Evolutionary conservation across 306 rosid species (phyloP).

Genomic region (Acacia crassicarpa): DNA sequence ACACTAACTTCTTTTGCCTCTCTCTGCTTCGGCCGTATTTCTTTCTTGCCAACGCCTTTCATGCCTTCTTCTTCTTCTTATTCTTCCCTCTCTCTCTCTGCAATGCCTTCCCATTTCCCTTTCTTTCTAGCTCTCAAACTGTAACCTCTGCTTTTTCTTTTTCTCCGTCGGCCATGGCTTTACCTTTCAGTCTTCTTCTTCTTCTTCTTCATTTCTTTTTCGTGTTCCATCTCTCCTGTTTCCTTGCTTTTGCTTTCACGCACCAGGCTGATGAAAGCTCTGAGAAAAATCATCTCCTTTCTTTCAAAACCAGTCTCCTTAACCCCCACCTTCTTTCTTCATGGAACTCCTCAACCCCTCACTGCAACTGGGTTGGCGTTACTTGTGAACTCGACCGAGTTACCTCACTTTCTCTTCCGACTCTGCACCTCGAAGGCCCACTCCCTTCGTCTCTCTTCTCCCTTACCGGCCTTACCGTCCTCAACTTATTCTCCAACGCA

Average conservation of each 20-base stretch:
- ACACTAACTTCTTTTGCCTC: slow-evolving; percentile 42
- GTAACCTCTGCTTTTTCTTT: background rate
- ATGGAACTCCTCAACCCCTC: slow-evolving; percentile 56
- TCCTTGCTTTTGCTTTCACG: slow-evolving; percentile 25
- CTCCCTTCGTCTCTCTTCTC: slow-evolving; percentile 53
- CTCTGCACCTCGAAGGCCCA: slow-evolving; percentile 47
- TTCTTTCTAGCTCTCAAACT: background rate
- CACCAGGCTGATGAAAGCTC: slow-evolving; percentile 30
- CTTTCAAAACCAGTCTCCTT: slow-evolving; percentile 60
- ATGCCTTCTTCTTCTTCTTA: slow-evolving; percentile 11
- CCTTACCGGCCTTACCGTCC: slow-evolving; percentile 50
- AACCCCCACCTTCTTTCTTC: slow-evolving; percentile 49
- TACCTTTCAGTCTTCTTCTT: slow-evolving; percentile 32
- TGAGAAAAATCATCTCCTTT: slow-evolving; percentile 55
- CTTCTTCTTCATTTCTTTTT: slow-evolving; percentile 19
- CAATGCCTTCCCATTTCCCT: slow-evolving; percentile 30
- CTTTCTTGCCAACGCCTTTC: slow-evolving; percentile 26
- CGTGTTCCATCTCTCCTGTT: slow-evolving; percentile 11
- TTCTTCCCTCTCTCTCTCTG: background rate
- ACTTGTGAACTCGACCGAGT: slow-evolving; percentile 74
- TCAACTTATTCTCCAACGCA: slow-evolving; percentile 65
- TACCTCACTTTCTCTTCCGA: slow-evolving; percentile 58
- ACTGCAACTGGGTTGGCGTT: slow-evolving; percentile 82
- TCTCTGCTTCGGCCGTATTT: background rate
- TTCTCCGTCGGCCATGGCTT: slow-evolving; percentile 17